Conservation (phyloP, 1,284 basidiomycete genomes). For the Microbotryomycetes sp. region DNA sequence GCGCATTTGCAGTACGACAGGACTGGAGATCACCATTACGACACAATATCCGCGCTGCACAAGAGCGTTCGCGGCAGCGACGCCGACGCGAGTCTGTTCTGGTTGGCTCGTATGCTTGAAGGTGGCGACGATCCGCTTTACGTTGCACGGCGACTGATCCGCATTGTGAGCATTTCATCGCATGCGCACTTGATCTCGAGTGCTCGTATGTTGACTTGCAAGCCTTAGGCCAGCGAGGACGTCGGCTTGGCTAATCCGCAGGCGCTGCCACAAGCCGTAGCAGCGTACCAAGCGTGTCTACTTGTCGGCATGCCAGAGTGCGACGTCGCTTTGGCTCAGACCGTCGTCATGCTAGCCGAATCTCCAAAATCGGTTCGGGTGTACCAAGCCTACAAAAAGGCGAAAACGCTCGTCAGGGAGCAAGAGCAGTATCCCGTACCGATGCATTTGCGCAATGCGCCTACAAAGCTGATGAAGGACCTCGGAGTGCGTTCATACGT, state of each 20-base stretch:
- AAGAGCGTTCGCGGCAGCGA: conserved; percentile 76
- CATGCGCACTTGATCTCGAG: background rate
- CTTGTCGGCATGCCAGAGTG: conserved; percentile 66
- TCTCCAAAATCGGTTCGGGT: conserved; percentile 72
- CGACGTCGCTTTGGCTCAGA: conserved; percentile 55
- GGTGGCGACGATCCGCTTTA: conserved; percentile 86
- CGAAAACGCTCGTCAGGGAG: conserved; percentile 27
- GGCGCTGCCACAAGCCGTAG: conserved; percentile 53
- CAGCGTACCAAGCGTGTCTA: conserved; percentile 71
- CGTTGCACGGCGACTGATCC: conserved; percentile 69
- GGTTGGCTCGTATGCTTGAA: conserved; percentile 71
- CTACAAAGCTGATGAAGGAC: conserved; percentile 71
- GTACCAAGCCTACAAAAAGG: conserved; percentile 64
- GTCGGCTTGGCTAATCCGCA: conserved; percentile 38
- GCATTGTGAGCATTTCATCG: conserved; percentile 52
- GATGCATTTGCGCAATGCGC: conserved; percentile 74
- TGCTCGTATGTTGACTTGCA: background rate
- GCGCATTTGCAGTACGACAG: conserved; percentile 55
- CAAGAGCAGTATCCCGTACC: conserved; percentile 60
- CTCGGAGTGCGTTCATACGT: conserved; percentile 64
- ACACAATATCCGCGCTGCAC: conserved; percentile 71
- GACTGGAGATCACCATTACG: conserved; percentile 57
- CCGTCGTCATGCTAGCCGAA: conserved; percentile 72
- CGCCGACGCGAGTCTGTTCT: conserved; percentile 76
- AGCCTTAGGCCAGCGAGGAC: conserved; percentile 40